Conservation (phyloP, 2,329 filamentous ascomycete genomes). For the Claviceps humidiphila region DNA sequence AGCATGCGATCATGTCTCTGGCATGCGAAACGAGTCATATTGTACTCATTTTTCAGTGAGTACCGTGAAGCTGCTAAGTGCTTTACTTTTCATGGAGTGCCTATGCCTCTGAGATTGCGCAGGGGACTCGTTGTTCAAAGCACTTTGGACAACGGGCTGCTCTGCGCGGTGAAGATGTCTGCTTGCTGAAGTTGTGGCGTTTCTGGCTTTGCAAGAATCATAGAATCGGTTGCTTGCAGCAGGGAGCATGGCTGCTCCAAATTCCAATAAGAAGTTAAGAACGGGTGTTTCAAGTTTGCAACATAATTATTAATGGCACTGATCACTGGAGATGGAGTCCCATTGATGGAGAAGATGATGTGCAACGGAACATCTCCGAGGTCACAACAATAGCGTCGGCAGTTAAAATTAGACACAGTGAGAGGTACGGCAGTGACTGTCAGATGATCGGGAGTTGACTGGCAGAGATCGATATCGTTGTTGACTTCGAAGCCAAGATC, state of each 20-base stretch:
- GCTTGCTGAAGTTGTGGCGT: background rate
- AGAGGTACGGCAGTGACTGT: background rate
- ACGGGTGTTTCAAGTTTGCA: background rate
- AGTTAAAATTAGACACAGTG: background rate
- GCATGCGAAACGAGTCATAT: background rate
- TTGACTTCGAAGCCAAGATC: background rate
- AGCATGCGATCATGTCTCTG: background rate
- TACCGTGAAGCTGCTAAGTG: background rate
- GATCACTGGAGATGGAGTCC: background rate
- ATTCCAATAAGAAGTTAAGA: background rate
- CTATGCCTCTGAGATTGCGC: slow-evolving; percentile 1
- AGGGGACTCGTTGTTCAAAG: background rate
- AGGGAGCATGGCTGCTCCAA: background rate
- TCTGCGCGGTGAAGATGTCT: background rate
- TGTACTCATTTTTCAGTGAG: background rate
- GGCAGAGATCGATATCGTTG: background rate
- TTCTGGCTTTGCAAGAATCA: background rate
- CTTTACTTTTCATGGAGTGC: background rate
- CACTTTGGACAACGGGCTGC: background rate
- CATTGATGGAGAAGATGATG: background rate
- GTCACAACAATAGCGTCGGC: background rate
- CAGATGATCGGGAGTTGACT: background rate
- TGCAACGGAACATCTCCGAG: background rate
- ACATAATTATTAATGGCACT: background rate
- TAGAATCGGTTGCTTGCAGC: background rate